Conservation (phyloP, 2,329 filamentous ascomycete species). For the Pseudogymnoascus sp. region DNA sequence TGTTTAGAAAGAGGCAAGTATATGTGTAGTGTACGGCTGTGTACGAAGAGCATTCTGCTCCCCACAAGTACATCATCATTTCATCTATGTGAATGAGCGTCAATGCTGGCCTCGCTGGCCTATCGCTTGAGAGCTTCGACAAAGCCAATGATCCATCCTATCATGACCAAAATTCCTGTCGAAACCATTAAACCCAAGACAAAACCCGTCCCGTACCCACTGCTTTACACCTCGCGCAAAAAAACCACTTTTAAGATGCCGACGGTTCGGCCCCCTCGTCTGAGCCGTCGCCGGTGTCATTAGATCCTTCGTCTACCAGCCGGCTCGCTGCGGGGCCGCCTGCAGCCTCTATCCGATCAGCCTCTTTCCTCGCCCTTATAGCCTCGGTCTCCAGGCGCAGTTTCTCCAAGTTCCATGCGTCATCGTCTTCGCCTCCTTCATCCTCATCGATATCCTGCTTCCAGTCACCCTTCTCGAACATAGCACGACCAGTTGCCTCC, state of each 20-base stretch:
- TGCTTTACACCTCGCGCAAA: conserved; percentile 4
- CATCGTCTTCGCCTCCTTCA: conserved; percentile 35
- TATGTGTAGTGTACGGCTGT: neutral
- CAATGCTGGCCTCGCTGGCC: conserved; percentile 4
- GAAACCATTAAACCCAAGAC: conserved; percentile 4
- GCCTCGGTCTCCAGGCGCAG: conserved; percentile 79
- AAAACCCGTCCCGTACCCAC: conserved; percentile 2
- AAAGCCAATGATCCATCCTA: neutral
- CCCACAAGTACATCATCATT: neutral
- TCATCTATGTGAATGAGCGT: conserved; percentile 6
- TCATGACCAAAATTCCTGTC: conserved; percentile 1
- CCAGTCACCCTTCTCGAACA: conserved; percentile 98
- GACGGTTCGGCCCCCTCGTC: conserved; percentile 2
- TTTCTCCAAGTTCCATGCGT: conserved; percentile 71
- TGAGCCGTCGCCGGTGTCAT: conserved; percentile 11
- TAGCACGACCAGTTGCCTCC: conserved; percentile 86
- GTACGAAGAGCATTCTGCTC: neutral
- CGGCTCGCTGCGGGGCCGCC: neutral
- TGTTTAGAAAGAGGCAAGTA: neutral
- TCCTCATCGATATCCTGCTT: conserved; percentile 52
- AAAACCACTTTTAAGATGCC: neutral
- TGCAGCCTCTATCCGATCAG: conserved; percentile 48
- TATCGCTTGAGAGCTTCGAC: neutral
- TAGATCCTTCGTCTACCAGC: neutral
- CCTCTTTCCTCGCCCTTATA: conserved; percentile 65